Evolutionary conservation across 169 alveolate species (phyloP), one percentile per base, ranked within the genome.

Genomic region (Miamiensis avidus): DNA sequence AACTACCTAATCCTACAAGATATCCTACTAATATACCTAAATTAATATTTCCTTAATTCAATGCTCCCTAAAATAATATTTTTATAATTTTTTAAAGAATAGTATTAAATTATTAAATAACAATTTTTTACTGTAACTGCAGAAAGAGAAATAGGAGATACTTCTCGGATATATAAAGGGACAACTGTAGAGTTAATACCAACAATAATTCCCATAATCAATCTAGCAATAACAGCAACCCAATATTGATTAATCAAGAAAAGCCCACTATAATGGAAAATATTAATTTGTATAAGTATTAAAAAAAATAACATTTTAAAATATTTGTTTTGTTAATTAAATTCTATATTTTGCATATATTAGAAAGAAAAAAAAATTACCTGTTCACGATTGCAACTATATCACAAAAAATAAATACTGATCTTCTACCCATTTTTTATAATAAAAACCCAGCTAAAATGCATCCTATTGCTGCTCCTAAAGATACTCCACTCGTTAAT

Each of bases 121-220:
- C 20, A 49, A 20, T 49, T 11, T 11, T 11, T 4, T 49, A 49
- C 74, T 29, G 76, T 79, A 49, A 49, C 29, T 6, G 64, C 76
- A 79, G 76, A 30, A 31, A 49, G 28, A 29, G 34, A 34, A 79
- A 34, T 76, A n/a, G 84, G 84, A 29, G 84, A 79, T 28, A 79
- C 64, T 79, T 79, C 84, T 29, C 84, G n/a, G 25, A 79, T 29
- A 79, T 79, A 79, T 16, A 65, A 65, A 49, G 76, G 65, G n/a
- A 34, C 65, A 0, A 79, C 76, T 27, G 84, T 34, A 28, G 84
- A 34, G 64, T 79, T 79, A 31, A 64, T 29, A 28, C 84, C 84
- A 16, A 79, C 84, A 16, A 74, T 34, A 29, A 79, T n/a, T 28
- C 84, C 84, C 84, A 79, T 79, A 64, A 79, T 49, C 15, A 79